phyloP scores from a whole-genome alignment of 805 yeast species.

The Yarrowia porcina region DNA sequence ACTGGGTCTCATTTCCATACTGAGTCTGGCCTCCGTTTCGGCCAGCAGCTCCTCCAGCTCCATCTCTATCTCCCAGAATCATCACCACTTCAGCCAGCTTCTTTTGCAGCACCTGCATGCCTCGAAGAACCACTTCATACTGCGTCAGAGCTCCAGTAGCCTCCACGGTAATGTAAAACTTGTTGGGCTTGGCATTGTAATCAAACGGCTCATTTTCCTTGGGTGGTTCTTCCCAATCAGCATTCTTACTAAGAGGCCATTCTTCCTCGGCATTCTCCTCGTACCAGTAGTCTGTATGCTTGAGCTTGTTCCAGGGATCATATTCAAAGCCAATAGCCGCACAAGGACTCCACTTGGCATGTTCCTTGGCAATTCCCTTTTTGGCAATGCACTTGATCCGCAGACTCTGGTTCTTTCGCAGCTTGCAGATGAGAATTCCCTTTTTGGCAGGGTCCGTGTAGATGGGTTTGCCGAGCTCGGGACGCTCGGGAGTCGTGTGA shows the following conservation, averaged over 20 bases:
- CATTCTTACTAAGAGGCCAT: constrained; percentile 88
- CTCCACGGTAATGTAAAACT: constrained; percentile 85
- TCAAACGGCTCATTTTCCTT: constrained; percentile 83
- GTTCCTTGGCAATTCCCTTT: constrained; percentile 96
- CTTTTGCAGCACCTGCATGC: constrained; percentile 79
- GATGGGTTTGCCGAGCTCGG: constrained; percentile 73
- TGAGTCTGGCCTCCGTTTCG: constrained; percentile 23
- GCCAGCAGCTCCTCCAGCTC: not conserved
- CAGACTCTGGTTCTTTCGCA: constrained; percentile 89
- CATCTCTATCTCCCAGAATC: constrained; percentile 48
- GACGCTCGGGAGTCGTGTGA: constrained; percentile 44
- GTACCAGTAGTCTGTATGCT: constrained; percentile 95
- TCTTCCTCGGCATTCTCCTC: constrained; percentile 84
- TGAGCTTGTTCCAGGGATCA: constrained; percentile 97
- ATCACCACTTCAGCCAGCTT: constrained; percentile 84
- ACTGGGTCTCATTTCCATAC: constrained; percentile 22
- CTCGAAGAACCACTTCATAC: constrained; percentile 81
- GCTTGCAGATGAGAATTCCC: constrained; percentile 88
- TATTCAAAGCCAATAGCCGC: constrained; percentile 95
- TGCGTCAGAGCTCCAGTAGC: constrained; percentile 88
- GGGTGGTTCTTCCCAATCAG: constrained; percentile 96
- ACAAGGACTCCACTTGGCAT: constrained; percentile 98
- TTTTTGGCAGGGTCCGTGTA: constrained; percentile 67
- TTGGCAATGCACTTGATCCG: constrained; percentile 90
- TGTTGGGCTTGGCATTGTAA: constrained; percentile 73